Base-by-base conservation (phyloP, 2,329 filamentous ascomycete species). In the Botrytis byssoidea region DNA sequence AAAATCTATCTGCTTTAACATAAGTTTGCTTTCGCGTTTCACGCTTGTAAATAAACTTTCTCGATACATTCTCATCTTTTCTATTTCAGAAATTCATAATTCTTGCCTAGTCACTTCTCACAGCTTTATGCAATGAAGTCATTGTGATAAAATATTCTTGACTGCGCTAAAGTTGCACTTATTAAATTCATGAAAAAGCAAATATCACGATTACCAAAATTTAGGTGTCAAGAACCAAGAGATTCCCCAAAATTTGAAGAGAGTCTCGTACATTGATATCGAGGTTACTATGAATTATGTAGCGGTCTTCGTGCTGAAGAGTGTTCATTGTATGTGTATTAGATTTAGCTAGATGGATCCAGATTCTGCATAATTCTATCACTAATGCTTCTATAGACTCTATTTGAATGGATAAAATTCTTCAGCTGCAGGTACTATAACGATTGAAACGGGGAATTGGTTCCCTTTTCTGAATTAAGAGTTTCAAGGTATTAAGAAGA, bases 401-500 rank as follows among this genome's bases (percentile, higher is more conserved):
- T n/a, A 4, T 14, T n/a, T 2, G 12, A 0, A 16, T 7, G 0
- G 14, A 51, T 7, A 3, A 51, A n/a, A 12, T 4, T n/a, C 2
- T n/a, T 51, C 1, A n/a, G 14, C 5, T 7, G 4, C 5, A n/a
- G 25, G 4, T 16, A 51, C 1, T 2, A 16, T 6, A 14, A 7
- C 25, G 25, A n/a, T 5, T 7, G 0, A 51, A n/a, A 3, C 3
- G 0, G 0, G 10, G 4, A 12, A 14, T 51, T n/a, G 2, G 0
- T n/a, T 16, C 6, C 1, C 14, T 14, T 7, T 14, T 4, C 14
- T 6, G 0, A 12, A 4, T 3, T 16, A n/a, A 2, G n/a, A 14
- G 4, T n/a, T 51, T n/a, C 2, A 14, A 12, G 48, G 48, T 5
- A 29, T 8, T 0, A 8, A n/a, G 1, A 3, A 18, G n/a, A 29